A percentile compares a stretch with the other conserved stretches of the same genome.
Conservation (phyloP, 73 alveolate species). For the Paramecium biaurelia region DNA sequence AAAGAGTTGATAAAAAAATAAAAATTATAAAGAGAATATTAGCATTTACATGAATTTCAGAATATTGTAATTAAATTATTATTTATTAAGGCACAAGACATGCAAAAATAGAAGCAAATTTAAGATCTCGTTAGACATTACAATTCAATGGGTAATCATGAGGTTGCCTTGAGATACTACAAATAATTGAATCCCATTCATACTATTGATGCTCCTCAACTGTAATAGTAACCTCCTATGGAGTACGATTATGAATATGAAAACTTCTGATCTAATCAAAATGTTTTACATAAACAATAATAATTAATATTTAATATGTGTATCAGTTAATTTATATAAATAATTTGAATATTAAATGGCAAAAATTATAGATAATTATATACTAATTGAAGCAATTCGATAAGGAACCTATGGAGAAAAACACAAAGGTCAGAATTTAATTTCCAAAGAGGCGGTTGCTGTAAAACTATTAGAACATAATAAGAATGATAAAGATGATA, state of each 20-base stretch:
- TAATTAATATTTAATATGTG: not conserved
- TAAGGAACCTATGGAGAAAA: constrained; percentile 56
- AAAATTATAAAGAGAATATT: constrained; percentile 35
- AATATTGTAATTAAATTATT: constrained; percentile 20
- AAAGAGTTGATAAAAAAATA: not conserved
- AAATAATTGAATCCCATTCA: constrained; percentile 37
- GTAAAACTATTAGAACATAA: constrained; percentile 52
- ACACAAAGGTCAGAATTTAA: constrained; percentile 58
- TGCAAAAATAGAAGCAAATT: constrained; percentile 30
- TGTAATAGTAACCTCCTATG: not conserved
- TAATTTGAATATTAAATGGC: constrained; percentile 51
- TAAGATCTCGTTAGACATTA: constrained; percentile 34
- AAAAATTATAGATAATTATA: constrained; percentile 60
- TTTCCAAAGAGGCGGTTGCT: constrained; percentile 64
- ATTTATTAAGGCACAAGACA: constrained; percentile 43
- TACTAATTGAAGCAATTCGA: constrained; percentile 52
- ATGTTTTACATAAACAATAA: not conserved
- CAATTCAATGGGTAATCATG: constrained; percentile 45
- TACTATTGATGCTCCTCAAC: constrained; percentile 23
- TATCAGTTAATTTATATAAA: not conserved
- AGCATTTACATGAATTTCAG: constrained; percentile 22
- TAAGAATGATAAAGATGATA: constrained; percentile 61
- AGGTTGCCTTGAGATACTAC: constrained; percentile 1
- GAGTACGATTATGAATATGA: constrained; percentile 37
- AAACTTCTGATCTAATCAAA: not conserved